A percentile compares a stretch with the other conserved stretches of the same genome.
phyloP scores from a whole-genome alignment of 2,329 filamentous ascomycete species.

The Seiridium cupressi region DNA sequence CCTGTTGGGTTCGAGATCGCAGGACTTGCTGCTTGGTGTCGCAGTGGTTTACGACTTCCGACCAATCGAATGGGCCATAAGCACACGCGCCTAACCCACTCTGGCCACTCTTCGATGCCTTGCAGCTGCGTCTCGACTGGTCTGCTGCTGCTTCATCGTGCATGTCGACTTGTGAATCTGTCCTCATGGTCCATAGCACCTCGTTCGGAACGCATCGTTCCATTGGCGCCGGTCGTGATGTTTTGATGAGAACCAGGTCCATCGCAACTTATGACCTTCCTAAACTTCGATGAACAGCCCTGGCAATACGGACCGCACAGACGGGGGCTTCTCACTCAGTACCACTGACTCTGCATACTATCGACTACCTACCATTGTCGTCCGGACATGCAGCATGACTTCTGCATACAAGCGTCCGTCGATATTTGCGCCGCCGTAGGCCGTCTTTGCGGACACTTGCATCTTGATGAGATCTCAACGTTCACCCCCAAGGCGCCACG shows the following conservation, averaged over 20 bases:
- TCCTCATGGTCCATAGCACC: too few species aligned
- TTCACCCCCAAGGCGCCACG: neutral
- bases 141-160: too few species aligned
- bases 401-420: too few species aligned
- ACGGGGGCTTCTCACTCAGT: neutral
- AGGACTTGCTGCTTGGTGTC: too few species aligned
- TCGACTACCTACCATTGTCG: neutral
- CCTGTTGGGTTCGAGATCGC: too few species aligned
- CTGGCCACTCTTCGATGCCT: too few species aligned
- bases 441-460: neutral
- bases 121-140: too few species aligned
- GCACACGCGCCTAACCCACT: too few species aligned
- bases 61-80: too few species aligned
- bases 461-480: neutral
- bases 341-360: neutral
- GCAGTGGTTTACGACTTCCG: too few species aligned
- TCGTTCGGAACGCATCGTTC: neutral
- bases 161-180: too few species aligned
- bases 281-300: neutral
- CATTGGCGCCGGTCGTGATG: neutral
- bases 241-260: neutral
- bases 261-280: neutral
- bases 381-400: neutral
- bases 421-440: neutral
- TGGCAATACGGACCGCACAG: neutral